Evolutionary conservation across 2,329 filamentous ascomycete species (phyloP), one percentile per base, ranked within the genome.

Genomic region (Arthrobotrys musiformis): DNA sequence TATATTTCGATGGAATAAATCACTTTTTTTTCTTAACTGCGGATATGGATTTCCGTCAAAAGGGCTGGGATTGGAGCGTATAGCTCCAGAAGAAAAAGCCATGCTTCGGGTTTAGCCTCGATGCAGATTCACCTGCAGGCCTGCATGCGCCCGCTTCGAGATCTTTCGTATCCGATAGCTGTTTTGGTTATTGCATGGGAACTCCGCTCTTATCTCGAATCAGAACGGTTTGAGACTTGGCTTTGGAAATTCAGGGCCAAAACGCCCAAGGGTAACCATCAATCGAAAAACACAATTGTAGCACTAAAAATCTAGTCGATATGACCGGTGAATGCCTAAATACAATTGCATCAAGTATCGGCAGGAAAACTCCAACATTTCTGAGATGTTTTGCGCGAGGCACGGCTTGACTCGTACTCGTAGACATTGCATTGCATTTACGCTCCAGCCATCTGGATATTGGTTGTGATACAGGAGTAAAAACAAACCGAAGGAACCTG

Each of bases 311-410:
- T 3, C 17, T 37, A 4, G 0, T 22, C 30, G 24, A 58, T 35
- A 1, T 58, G 52, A 58, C 17, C 33, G 4, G 2, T 58, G 52
- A 58, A 24, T 58, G 52, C 33, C 33, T 58, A 58, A 13, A n/a
- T n/a, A n/a, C n/a, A 40, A 58, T 42, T n/a, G 1, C 17, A 42
- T 19, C 4, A n/a, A n/a, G 40, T 40, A 58, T 56, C 6, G 11
- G 30, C 50, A 56, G 50, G 50, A 42, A 50, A 37, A 13, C 50
- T 13, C 50, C 50, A 35, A 56, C 50, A 8, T 56, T 46, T 46
- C 42, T 33, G 3, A 42, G 6, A n/a, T 42, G 15, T n/a, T 42
- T 15, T 13, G 13, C 2, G 30, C 30, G 30, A 9, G 30, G 30
- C 30, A 33, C 30, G 13, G 17, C 33, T 22, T 58, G 52, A 58